phyloP scores from a whole-genome alignment of 495 filamentous ascomycete genomes.

The Aspergillus steynii region DNA sequence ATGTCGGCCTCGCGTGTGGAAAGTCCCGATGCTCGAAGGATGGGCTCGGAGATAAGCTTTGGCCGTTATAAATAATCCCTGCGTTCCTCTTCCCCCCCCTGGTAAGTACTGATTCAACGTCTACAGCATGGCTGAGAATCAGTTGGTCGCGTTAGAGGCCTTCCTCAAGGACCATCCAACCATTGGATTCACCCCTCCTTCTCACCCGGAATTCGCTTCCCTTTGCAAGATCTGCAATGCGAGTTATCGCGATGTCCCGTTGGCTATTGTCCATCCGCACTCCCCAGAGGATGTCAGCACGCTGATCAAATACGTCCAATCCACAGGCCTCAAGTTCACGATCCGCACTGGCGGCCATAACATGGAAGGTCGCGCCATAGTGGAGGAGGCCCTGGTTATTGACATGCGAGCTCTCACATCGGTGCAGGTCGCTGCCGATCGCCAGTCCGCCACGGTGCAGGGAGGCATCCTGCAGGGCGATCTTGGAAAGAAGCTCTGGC shows the following conservation, averaged over 20 bases:
- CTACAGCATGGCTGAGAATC: neutral
- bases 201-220: slow-evolving; percentile 21
- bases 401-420: slow-evolving; percentile 37
- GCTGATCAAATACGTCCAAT: slow-evolving; percentile 23
- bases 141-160: slow-evolving; percentile 16
- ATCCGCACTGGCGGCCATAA: slow-evolving; percentile 44
- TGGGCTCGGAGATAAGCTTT: no score
- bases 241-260: slow-evolving; percentile 19
- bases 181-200: slow-evolving; percentile 27
- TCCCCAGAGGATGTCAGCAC: slow-evolving; percentile 27
- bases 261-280: slow-evolving; percentile 35
- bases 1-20: no score
- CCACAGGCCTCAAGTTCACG: slow-evolving; percentile 27
- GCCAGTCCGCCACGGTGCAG: slow-evolving; percentile 28
- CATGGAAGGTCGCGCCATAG: slow-evolving; percentile 24
- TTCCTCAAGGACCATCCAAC: slow-evolving; percentile 22
- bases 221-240: slow-evolving; percentile 18
- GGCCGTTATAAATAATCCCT: no score
- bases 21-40: no score
- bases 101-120: neutral
- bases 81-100: no score
- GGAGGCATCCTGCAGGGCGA: slow-evolving; percentile 35
- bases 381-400: slow-evolving; percentile 30
- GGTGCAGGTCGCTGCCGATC: slow-evolving; percentile 27
- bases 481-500: slow-evolving; percentile 25